Evolutionary conservation across 148 eudicot species (phyloP).

Genomic region (Cornus suecica): DNA sequence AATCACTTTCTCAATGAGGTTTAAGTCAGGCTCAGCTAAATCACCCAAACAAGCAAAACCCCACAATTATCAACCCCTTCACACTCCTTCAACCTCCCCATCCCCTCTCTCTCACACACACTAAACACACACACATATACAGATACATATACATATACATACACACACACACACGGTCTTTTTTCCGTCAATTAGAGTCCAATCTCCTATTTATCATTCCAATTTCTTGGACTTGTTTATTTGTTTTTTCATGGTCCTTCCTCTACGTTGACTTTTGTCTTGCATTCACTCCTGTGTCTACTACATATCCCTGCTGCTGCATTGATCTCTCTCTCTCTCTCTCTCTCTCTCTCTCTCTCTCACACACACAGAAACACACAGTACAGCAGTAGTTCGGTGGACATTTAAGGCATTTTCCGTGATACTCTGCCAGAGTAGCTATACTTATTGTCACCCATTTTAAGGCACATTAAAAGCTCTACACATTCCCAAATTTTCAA

Average conservation of each 20-base stretch:
- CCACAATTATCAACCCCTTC: constrained; percentile 7
- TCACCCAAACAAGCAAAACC: constrained; percentile 28
- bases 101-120: no score
- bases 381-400: constrained; percentile 41
- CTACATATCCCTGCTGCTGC: background rate
- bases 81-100: constrained; percentile 21
- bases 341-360: constrained; percentile 7
- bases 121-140: background rate
- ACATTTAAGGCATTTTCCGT: constrained; percentile 12
- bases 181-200: background rate
- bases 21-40: constrained; percentile 21
- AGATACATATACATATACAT: no score
- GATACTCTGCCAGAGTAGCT: constrained; percentile 6
- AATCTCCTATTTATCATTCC: background rate
- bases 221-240: background rate
- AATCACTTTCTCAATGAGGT: constrained; percentile 30
- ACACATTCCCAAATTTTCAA: constrained; percentile 9
- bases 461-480: constrained; percentile 13
- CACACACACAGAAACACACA: constrained; percentile 23
- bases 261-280: constrained; percentile 25
- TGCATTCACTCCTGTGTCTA: background rate
- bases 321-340: constrained; percentile 4
- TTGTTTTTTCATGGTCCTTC: background rate
- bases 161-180: background rate
- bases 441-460: constrained; percentile 12